A percentile compares a stretch with the other conserved stretches of the same genome.
These are phyloP conservation scores for Fusarium succisae DNA, from an alignment of 2,329 filamentous ascomycete species.

Conservation along the genomic window DNA sequence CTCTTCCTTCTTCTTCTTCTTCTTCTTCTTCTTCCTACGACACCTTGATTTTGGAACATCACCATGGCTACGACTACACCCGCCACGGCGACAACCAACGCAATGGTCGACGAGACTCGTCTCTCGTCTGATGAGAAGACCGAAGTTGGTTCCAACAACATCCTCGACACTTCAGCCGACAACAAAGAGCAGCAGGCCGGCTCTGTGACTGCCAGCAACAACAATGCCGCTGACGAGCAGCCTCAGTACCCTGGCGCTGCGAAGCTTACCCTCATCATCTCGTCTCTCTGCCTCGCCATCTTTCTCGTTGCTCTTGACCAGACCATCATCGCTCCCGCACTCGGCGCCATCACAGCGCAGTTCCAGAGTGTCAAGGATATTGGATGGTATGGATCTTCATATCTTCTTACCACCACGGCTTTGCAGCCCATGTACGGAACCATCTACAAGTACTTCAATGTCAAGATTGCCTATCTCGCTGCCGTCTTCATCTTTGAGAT, in stretches of 20 bases:
- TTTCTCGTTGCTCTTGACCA: constrained; percentile 62
- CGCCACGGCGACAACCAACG: constrained; percentile 23
- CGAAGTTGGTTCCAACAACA: constrained; percentile 43
- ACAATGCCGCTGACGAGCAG: background rate
- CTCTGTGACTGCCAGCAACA: background rate
- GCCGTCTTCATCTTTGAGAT: constrained; percentile 56
- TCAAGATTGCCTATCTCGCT: constrained; percentile 57
- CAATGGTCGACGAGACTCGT: constrained; percentile 35
- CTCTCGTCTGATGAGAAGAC: constrained; percentile 46
- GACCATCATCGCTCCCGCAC: constrained; percentile 62
- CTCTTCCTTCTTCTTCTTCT: background rate
- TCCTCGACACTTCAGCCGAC: constrained; percentile 27
- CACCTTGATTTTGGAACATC: background rate
- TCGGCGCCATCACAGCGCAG: constrained; percentile 60
- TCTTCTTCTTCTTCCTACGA: background rate
- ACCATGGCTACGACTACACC: constrained; percentile 28
- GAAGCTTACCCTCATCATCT: constrained; percentile 54
- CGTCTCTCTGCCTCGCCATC: constrained; percentile 56
- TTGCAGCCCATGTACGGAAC: constrained; percentile 61
- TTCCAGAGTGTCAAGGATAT: constrained; percentile 58
- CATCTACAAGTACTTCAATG: constrained; percentile 60
- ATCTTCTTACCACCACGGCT: constrained; percentile 59
- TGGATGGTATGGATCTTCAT: constrained; percentile 62
- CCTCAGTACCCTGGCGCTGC: constrained; percentile 52
- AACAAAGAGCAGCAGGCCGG: constrained; percentile 25